Base-by-base conservation (phyloP, 2,329 filamentous ascomycete genomes). In the Alternaria atra region DNA sequence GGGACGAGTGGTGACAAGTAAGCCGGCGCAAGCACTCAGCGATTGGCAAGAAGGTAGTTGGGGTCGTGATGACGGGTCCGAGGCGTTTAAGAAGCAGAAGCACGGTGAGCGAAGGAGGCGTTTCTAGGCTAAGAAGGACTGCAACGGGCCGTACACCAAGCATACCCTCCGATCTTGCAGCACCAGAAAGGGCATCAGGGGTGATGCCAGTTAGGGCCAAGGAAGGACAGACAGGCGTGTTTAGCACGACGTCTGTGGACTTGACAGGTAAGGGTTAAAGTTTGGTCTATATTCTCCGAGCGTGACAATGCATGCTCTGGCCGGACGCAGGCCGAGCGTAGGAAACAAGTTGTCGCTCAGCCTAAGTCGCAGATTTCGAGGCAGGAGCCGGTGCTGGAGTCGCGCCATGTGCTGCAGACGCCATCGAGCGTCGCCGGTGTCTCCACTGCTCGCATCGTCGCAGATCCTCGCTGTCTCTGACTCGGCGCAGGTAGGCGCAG, bases 81-180 rank as follows among this genome's bases (percentile, higher is more conserved):
- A 61, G 70, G 68, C 66, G 66, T 70, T 73, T 75, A 73, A 70
- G 67, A 72, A 72, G 70, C 37, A 61, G 61, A 46, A 63, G 66
- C 61, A 71, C 69, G 42, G 63, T 58, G 60, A 58, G 63, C 64
- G 52, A 69, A 64, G 70, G 68, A 73, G 71, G 73, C 73, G 73
- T 72, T 75, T 65, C 69, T 71, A 64, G 74, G 68, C 73, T 70
- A 69, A 69, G 70, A 66, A 74, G 68, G 67, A 73, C 75, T 79
- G 76, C 77, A 78, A 77, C 77, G 77, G 77, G 75, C 77, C 76
- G 77, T 77, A 68, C 70, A 70, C 73, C 61, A 70, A 68, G 63
- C 72, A 73, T 72, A 70, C 70, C 69, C 65, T 70, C 69, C 68
- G 65, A 71, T 74, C 73, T 70, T 73, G 69, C 71, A 71, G 57